Conservation (phyloP, 352 stramenopile species). For the Pythium myriotylum region DNA sequence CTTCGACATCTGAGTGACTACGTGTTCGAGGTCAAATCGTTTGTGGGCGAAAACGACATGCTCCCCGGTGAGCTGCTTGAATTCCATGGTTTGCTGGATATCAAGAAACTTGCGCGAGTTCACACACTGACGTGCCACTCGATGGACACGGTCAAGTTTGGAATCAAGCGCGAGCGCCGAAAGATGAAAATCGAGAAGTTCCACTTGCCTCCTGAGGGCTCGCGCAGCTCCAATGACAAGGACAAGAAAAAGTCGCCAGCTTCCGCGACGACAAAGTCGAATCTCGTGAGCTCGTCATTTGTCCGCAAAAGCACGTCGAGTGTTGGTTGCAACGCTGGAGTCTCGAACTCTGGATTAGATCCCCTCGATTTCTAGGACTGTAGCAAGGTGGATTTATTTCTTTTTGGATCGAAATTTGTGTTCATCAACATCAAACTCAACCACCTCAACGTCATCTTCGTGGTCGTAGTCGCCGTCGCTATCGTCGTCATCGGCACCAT, state of each 20-base stretch:
- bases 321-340: conserved; percentile 9
- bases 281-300: conserved; percentile 29
- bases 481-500: conserved; percentile 13
- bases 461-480: conserved; percentile 32
- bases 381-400: neutral
- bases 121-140: conserved; percentile 60
- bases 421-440: conserved; percentile 26
- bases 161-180: conserved; percentile 63
- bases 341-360: conserved; percentile 5
- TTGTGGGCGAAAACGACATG: conserved; percentile 57
- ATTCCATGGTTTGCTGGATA: conserved; percentile 58
- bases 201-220: conserved; percentile 67
- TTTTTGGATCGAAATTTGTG: conserved; percentile 44
- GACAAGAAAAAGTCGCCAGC: conserved; percentile 4
- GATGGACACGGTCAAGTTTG: conserved; percentile 56
- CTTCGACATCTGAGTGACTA: conserved; percentile 59
- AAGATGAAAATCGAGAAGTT: conserved; percentile 85
- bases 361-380: conserved; percentile 22
- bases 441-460: conserved; percentile 25
- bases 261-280: conserved; percentile 3
- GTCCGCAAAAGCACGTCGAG: neutral
- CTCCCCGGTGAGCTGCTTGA: conserved; percentile 60
- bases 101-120: conserved; percentile 61
- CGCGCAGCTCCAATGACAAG: conserved; percentile 37
- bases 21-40: conserved; percentile 60